Evolutionary conservation across 1,284 basidiomycete genomes (phyloP).

Genomic region (Rhodotorula sp.): DNA sequence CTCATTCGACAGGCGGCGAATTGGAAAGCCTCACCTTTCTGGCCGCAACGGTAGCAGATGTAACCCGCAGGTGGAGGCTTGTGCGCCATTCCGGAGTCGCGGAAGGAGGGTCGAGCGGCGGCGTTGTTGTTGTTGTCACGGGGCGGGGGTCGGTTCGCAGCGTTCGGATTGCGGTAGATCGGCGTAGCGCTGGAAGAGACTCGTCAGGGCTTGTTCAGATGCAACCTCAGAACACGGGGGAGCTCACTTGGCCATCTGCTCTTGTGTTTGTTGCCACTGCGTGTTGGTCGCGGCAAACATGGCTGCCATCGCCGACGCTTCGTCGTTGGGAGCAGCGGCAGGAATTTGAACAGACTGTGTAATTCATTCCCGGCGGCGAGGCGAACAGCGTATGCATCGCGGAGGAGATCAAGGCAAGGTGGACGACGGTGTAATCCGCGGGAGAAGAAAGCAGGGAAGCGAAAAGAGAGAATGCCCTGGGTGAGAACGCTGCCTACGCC

Average conservation of each 20-base stretch:
- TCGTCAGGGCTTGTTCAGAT: neutral
- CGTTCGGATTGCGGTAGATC: slow-evolving; percentile 56
- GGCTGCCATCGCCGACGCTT: slow-evolving; percentile 84
- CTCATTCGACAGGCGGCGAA: slow-evolving; percentile 12
- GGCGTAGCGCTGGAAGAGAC: slow-evolving; percentile 62
- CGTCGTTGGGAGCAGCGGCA: slow-evolving; percentile 57
- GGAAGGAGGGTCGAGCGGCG: slow-evolving; percentile 45
- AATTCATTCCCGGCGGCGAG: neutral
- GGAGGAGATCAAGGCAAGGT: neutral
- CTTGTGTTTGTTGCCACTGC: slow-evolving; percentile 94
- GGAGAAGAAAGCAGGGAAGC: neutral
- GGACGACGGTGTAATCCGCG: neutral
- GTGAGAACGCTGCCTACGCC: neutral
- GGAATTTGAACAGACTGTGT: slow-evolving; percentile 30
- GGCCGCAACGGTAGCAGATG: slow-evolving; percentile 98
- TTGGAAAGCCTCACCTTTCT: slow-evolving; percentile 72
- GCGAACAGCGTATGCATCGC: neutral
- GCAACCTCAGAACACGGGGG: neutral
- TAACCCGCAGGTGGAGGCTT: slow-evolving; percentile 78
- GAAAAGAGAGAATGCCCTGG: slow-evolving; percentile 7
- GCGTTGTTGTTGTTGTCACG: neutral
- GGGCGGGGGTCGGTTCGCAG: slow-evolving; percentile 8
- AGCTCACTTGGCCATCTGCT: slow-evolving; percentile 78
- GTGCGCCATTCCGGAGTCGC: slow-evolving; percentile 25
- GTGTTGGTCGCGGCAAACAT: slow-evolving; percentile 90